Percentiles rank a stretch among this genome's conserved stretches.
These are phyloP conservation scores for Domatiomyces globalis DNA, from an alignment of 2,329 filamentous ascomycete species.

Conservation along the genomic window DNA sequence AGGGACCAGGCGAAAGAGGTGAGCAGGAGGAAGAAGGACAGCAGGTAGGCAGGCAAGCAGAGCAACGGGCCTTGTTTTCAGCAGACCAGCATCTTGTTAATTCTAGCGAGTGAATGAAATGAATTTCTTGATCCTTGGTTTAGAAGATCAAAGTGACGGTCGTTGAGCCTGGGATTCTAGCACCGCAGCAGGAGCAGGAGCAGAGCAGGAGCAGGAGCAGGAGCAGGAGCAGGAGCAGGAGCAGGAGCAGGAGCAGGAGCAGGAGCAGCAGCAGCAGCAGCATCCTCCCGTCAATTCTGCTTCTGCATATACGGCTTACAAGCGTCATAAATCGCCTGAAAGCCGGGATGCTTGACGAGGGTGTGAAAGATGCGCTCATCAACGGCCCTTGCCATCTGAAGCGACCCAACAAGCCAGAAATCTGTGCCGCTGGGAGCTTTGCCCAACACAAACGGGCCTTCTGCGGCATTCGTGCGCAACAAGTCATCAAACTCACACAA, in stretches of 20 bases:
- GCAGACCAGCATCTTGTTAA: background rate
- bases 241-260: too few relatives aligned
- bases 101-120: background rate
- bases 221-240: too few relatives aligned
- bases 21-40: constrained; percentile 43
- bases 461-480: constrained; percentile 23
- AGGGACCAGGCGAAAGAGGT: constrained; percentile 46
- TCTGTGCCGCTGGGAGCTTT: constrained; percentile 25
- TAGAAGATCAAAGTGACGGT: too few relatives aligned
- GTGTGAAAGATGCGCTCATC: constrained; percentile 22
- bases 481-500: constrained; percentile 20
- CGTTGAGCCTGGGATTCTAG: too few relatives aligned
- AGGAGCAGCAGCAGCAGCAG: too few relatives aligned
- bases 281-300: constrained; percentile 3
- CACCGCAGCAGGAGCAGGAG: too few relatives aligned
- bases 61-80: background rate
- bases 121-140: background rate
- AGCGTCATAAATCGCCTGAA: constrained; percentile 11
- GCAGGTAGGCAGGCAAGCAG: background rate
- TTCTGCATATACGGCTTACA: constrained; percentile 10
- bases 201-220: too few relatives aligned
- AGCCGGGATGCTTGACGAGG: constrained; percentile 17
- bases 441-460: constrained; percentile 30
- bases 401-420: constrained; percentile 28
- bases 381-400: constrained; percentile 24